Evolutionary conservation across 1,284 basidiomycete genomes (phyloP), one percentile per base, ranked within the genome.

Genomic region (Cutaneotrichosporon sp.): DNA sequence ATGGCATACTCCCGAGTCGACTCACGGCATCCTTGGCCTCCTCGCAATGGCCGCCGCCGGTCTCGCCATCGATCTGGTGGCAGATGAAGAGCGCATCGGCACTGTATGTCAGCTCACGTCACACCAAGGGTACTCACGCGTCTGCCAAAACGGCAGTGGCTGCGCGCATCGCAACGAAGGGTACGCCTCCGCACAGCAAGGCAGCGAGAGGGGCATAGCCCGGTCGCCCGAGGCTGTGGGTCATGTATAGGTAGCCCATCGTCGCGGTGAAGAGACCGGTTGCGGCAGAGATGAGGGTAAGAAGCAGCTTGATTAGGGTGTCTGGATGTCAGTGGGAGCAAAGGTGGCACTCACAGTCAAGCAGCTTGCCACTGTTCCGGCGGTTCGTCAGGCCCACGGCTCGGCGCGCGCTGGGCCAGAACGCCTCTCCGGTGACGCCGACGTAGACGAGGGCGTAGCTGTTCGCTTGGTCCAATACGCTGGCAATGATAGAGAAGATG

Each of bases 41-140:
- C 54, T 86, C 83, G 56, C 84, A 83, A 63, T 86, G 85, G 51
- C 81, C 80, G 46, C 84, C 83, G 0, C 89, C 89, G 1, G 83
- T 80, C 54, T 90, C 89, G 67, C 88, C 87, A 73, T 94, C 92
- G 57, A 95, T 90, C 69, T 91, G 90, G 73, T 92, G 92, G 72
- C 92, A 95, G 45, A 95, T 83, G 73, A 92, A 95, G 56, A 95
- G 73, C 2, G 91, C 88, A 72, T 95, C 92, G 60, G 90, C 75
- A 1, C 72, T 77, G 53, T 6, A 4, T 8, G 53, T 62, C 52
- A 67, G 65, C n/a, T 16, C 20, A 16, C 8, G 7, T 18, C 3
- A 11, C 11, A 3, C 9, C 3, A 13, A 16, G 14, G 11, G 0
- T 10, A 81, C 83, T 81, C 67, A 85, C 88, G 87, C 87, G 75